phyloP scores from a whole-genome alignment of 495 filamentous ascomycete species.

The Aspergillus funiculosus region DNA sequence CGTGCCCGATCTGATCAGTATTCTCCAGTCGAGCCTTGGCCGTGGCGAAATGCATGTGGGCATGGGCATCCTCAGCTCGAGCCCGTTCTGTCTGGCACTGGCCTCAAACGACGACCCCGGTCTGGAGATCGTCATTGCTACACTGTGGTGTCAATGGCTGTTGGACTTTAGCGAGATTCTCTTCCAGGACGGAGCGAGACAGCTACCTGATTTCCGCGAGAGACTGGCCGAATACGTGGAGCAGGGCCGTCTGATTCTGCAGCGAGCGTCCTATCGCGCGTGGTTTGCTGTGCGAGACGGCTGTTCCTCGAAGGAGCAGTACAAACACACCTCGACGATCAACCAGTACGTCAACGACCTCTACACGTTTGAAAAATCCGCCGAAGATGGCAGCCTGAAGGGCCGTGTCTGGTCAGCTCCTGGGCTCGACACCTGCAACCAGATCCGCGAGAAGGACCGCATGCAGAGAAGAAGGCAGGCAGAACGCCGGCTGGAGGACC shows the following conservation, averaged over 20 bases:
- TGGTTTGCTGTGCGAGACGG: constrained; percentile 28
- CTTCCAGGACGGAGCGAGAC: constrained; percentile 7
- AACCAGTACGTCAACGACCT: constrained; percentile 24
- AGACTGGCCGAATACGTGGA: constrained; percentile 18
- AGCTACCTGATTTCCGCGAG: constrained; percentile 11
- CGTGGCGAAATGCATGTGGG: constrained; percentile 7
- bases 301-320: constrained; percentile 12
- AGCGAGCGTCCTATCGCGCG: constrained; percentile 26
- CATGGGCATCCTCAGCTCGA: constrained; percentile 19
- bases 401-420: constrained; percentile 18
- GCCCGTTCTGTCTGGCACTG: constrained; percentile 11
- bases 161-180: constrained; percentile 30
- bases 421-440: constrained; percentile 20
- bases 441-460: constrained; percentile 18
- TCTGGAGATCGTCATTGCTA: constrained; percentile 33
- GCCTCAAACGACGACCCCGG: constrained; percentile 22
- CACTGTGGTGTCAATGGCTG: constrained; percentile 33
- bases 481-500: constrained; percentile 15
- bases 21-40: constrained; percentile 16
- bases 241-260: constrained; percentile 25
- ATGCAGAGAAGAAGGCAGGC: constrained; percentile 8
- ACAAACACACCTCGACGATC: constrained; percentile 10
- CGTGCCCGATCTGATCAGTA: constrained; percentile 15
- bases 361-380: constrained; percentile 21
- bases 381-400: constrained; percentile 16